These are phyloP conservation scores for Cladosporium halotolerans DNA, from an alignment of 2,329 filamentous ascomycete genomes.

Conservation along the genomic window DNA sequence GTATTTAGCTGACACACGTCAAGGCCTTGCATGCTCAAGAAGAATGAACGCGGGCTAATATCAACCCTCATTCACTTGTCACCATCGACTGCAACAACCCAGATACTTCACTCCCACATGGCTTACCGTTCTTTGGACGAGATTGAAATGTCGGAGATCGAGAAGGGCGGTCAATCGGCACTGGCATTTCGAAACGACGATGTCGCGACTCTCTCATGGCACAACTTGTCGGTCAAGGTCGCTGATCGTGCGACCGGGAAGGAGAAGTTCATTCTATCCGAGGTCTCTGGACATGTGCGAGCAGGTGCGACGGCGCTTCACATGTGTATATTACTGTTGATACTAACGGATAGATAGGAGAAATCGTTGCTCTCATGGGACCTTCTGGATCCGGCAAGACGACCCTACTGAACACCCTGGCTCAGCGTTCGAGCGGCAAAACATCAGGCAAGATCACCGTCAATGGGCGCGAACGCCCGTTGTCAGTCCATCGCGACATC, in stretches of 20 bases:
- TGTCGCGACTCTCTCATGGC: slow-evolving; percentile 58
- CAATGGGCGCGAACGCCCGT: slow-evolving; percentile 47
- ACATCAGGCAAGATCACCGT: slow-evolving; percentile 49
- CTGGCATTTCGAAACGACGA: slow-evolving; percentile 48
- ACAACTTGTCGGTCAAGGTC: slow-evolving; percentile 58
- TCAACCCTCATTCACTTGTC: no score
- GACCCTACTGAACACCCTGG: slow-evolving; percentile 71
- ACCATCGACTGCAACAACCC: no score
- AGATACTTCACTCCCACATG: no score
- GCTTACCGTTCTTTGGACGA: no score
- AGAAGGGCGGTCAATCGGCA: neutral
- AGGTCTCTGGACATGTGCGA: slow-evolving; percentile 47
- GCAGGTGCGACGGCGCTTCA: slow-evolving; percentile 57
- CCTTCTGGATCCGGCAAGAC: slow-evolving; percentile 67
- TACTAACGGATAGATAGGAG: slow-evolving; percentile 48
- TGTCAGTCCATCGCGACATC: slow-evolving; percentile 42
- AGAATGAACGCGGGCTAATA: no score
- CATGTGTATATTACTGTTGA: neutral
- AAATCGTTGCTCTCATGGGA: slow-evolving; percentile 70
- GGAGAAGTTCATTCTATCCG: slow-evolving; percentile 52
- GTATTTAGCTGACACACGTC: no score
- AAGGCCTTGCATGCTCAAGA: no score
- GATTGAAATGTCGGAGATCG: neutral
- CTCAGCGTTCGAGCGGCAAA: slow-evolving; percentile 49
- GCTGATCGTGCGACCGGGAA: slow-evolving; percentile 59